Base-by-base conservation (phyloP, 371 early-diverging fungal genomes). In the Mucor lusitanicus region DNA sequence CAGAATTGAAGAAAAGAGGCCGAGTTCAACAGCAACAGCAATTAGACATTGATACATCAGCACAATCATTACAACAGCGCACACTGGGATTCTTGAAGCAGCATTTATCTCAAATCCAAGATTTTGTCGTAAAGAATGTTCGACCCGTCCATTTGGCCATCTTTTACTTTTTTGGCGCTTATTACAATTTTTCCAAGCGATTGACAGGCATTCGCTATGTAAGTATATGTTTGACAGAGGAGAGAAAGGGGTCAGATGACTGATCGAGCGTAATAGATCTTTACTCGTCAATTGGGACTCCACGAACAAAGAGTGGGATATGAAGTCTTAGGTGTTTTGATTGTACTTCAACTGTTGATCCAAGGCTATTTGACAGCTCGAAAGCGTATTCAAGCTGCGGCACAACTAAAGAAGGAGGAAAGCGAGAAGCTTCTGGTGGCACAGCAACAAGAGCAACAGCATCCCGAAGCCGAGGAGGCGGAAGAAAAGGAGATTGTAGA, bases 111-210 rank as follows among this genome's bases (percentile, higher is more conserved):
- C 56, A 46, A 12, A 40, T 83, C 1, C 80, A 81, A 57, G 79
- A 79, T 19, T 65, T 77, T 32, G 60, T 80, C 30, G 56, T 67
- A 1, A 78, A 78, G 42, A 68, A 86, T 66, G 78, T 88, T 7
- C 73, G 76, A 42, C 86, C 91, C 15, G 70, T 88, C 21, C 95
- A 96, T 70, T 70, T 95, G 61, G 93, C 90, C 3, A 67, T 91
- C 17, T 95, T 96, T 73, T 95, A 95, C 74, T 89, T 96, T 69
- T 71, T 85, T 61, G 94, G 95, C 15, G 84, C 91, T 0, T 94
- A 89, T 70, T 94, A 96, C 65, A 81, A 81, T 61, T 69, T 94
- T 48, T 86, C 96, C 0, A 93, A 94, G 72, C 87, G 96, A 33
- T 53, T 93, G 23, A 77, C 90, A 0, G 90, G 93, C 0, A 86